Percentiles rank a stretch among this genome's conserved stretches.
Conservation (phyloP, 2,329 filamentous ascomycete genomes). For the Alternaria hordeiaustralica region DNA sequence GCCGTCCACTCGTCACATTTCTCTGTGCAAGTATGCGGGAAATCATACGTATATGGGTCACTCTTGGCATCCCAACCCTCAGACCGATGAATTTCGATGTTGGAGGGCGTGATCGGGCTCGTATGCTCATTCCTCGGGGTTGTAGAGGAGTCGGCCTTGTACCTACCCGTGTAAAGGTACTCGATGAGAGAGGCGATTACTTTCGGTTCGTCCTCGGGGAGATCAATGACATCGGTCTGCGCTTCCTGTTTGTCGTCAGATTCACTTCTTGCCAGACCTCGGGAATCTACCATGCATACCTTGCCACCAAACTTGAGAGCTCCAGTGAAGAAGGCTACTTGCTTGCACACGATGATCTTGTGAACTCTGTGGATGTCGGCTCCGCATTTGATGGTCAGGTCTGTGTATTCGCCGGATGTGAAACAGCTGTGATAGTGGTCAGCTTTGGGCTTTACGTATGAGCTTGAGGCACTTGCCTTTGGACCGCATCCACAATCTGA, state of each 20-base stretch:
- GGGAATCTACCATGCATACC: background rate
- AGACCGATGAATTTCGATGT: too few relatives aligned
- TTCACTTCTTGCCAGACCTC: too few relatives aligned
- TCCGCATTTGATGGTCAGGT: slow-evolving; percentile 18
- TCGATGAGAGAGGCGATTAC: background rate
- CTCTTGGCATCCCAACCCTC: too few relatives aligned
- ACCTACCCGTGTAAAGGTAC: background rate
- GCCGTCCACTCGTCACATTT: too few relatives aligned
- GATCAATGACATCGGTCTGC: background rate
- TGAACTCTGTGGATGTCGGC: slow-evolving; percentile 16
- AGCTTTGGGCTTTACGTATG: fast-evolving
- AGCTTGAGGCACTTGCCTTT: background rate
- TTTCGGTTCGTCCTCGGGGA: background rate
- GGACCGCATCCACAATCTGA: background rate
- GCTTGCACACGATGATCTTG: slow-evolving; percentile 16
- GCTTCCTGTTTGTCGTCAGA: background rate
- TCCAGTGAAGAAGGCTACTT: slow-evolving; percentile 12
- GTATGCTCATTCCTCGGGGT: background rate
- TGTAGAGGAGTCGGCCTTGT: background rate
- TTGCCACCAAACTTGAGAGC: slow-evolving; percentile 16
- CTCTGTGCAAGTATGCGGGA: too few relatives aligned
- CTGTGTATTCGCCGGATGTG: background rate
- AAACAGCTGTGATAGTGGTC: background rate
- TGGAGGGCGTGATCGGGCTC: too few relatives aligned
- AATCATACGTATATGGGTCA: too few relatives aligned